phyloP scores from a whole-genome alignment of 345 rosid genomes.

The Mercurialis annua region DNA sequence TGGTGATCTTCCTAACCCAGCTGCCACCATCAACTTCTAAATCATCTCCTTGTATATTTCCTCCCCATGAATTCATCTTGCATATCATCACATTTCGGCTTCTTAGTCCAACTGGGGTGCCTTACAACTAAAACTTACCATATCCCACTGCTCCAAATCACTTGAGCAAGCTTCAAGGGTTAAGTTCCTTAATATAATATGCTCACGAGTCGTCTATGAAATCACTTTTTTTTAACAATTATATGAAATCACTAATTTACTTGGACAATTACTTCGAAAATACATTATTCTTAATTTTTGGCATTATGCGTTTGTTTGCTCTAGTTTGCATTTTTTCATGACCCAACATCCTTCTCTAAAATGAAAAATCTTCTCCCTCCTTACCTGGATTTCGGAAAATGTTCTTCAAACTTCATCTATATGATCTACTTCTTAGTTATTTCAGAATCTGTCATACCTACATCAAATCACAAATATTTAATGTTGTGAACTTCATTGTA shows the following conservation, averaged over 20 bases:
- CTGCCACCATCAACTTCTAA: too few species aligned
- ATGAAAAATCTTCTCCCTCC: neutral
- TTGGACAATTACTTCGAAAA: neutral
- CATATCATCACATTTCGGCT: too few species aligned
- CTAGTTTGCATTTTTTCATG: neutral
- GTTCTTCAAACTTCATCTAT: neutral
- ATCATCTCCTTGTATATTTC: too few species aligned
- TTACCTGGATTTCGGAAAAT: neutral
- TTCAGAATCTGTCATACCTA: neutral
- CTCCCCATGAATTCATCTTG: too few species aligned
- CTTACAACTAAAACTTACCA: neutral
- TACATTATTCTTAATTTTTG: neutral
- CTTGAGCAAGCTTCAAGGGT: neutral
- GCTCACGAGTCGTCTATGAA: neutral
- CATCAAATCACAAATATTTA: neutral
- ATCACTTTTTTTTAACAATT: neutral
- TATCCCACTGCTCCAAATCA: neutral
- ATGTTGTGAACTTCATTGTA: neutral
- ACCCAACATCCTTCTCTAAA: neutral
- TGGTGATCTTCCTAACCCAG: too few species aligned
- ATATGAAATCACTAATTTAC: neutral
- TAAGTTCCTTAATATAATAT: neutral
- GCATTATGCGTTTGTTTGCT: neutral
- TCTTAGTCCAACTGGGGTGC: neutral
- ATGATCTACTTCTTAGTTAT: neutral